Conservation (phyloP, 768 basidiomycete genomes). For the Leccinum olivaceopallidum region DNA sequence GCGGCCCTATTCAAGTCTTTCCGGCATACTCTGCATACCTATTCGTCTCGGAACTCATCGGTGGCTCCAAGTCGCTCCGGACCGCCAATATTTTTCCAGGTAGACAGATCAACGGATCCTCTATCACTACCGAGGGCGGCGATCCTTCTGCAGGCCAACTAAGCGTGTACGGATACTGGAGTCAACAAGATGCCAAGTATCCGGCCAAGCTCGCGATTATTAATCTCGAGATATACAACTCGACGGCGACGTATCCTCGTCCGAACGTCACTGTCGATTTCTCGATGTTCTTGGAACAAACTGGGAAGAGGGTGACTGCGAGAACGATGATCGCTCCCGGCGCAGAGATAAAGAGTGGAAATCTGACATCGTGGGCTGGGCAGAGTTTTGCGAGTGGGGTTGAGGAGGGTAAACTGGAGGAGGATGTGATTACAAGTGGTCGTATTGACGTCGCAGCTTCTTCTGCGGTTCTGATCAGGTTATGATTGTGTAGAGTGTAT, state of each 20-base stretch:
- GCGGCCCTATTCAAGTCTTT: constrained; percentile 51
- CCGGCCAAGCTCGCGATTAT: constrained; percentile 49
- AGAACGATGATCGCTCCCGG: constrained; percentile 48
- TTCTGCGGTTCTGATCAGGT: constrained; percentile 37
- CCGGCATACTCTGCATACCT: constrained; percentile 55
- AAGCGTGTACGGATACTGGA: constrained; percentile 55
- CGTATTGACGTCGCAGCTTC: constrained; percentile 39
- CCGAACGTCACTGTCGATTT: constrained; percentile 49
- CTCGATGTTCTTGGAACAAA: constrained; percentile 37
- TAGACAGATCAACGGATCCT: constrained; percentile 51
- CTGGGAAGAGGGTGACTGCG: constrained; percentile 34
- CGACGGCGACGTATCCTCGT: constrained; percentile 42
- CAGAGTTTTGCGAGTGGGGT: constrained; percentile 44
- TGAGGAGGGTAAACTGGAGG: constrained; percentile 38
- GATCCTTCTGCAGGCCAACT: constrained; percentile 49
- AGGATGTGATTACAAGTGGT: constrained; percentile 39
- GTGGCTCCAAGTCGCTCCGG: constrained; percentile 42
- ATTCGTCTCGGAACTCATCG: constrained; percentile 50
- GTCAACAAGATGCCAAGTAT: constrained; percentile 29
- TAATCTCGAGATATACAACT: constrained; percentile 53
- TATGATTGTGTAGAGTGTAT: neutral
- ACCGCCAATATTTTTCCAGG: constrained; percentile 54
- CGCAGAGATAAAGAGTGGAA: constrained; percentile 45
- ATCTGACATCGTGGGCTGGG: constrained; percentile 51
- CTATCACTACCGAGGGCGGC: constrained; percentile 50